Base-by-base conservation (phyloP, 192 early-diverging fungal genomes). In the Dissophora globulifera region DNA sequence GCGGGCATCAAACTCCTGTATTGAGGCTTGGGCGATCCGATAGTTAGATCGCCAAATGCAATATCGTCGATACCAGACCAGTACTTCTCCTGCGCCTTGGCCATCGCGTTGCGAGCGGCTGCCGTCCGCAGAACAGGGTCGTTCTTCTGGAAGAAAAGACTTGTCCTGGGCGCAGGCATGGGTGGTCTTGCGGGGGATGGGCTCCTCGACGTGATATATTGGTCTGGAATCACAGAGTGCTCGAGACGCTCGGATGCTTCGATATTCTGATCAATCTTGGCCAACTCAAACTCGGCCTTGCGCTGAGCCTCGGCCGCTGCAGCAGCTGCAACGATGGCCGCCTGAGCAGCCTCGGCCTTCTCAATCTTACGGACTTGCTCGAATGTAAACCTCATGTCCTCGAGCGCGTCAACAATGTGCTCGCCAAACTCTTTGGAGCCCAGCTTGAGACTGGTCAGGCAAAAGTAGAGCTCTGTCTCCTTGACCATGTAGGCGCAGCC, bases 401-500 rank as follows among this genome's bases (percentile, higher is more conserved):
- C 62, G 23, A 91, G 72, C 6, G 88, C 88, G 51, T 90, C 88
- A 1, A 71, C 68, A 50, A 91, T 69, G 68, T 85, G 82, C 58
- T 83, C 78, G 25, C 82, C 58, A 66, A 91, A 63, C n/a, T 79
- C 82, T 33, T 84, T 79, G 56, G 61, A 61, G 19, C 78, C 76
- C 51, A 78, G 60, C 20, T 80, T 76, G 16, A 67, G 46, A 56
- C 69, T 72, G 2, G 70, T 96, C 91, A 80, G 78, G 83, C 70
- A 95, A 91, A 51, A 93, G 86, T 33, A 91, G 88, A 82, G 91
- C 50, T 50, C 79, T 45, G 40, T 70, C 54, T 51, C 81, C 82
- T 20, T 92, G 74, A 70, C 78, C 62, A 92, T 93, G 78, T 97
- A 97, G 69, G 94, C 94, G 71, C 94, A 91, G 25, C 93, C 94